phyloP scores from a whole-genome alignment of 805 yeast genomes.

The Schizosaccharomyces lindneri region DNA sequence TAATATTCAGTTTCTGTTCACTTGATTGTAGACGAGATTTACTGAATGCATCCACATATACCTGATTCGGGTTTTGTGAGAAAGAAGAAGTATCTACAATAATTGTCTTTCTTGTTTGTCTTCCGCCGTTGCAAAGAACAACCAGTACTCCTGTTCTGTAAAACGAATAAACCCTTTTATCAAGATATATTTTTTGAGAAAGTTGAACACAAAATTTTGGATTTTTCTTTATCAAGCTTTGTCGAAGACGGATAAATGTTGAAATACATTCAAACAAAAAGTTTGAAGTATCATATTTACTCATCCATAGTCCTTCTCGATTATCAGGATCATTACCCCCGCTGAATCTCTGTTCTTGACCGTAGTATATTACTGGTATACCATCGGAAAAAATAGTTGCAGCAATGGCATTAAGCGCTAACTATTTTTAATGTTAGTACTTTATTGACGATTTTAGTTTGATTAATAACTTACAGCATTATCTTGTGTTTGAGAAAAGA shows the following conservation, averaged over 20 bases:
- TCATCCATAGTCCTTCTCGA: conserved; percentile 3
- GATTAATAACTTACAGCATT: neutral
- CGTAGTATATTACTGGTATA: conserved; percentile 4
- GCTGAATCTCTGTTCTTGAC: conserved; percentile 3
- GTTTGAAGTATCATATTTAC: conserved; percentile 2
- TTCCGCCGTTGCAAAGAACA: neutral
- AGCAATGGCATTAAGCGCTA: conserved; percentile 1
- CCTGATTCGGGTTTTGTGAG: too few species aligned
- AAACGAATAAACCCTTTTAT: neutral
- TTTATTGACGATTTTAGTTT: neutral
- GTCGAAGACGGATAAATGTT: neutral
- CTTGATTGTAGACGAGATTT: too few species aligned
- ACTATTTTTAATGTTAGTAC: neutral
- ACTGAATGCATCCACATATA: too few species aligned
- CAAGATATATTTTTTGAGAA: neutral
- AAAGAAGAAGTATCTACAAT: too few species aligned
- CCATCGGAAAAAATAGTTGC: conserved; percentile 1
- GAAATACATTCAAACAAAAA: neutral
- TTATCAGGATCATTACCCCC: conserved; percentile 3
- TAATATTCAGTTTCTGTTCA: too few species aligned
- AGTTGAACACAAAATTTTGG: neutral
- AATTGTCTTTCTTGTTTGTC: too few species aligned
- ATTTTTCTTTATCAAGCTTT: neutral
- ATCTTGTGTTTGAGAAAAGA: conserved; percentile 1
- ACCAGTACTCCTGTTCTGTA: neutral